A percentile compares a stretch with the other conserved stretches of the same genome.
Conservation (phyloP, 768 basidiomycete genomes). For the Lentinula sp. region DNA sequence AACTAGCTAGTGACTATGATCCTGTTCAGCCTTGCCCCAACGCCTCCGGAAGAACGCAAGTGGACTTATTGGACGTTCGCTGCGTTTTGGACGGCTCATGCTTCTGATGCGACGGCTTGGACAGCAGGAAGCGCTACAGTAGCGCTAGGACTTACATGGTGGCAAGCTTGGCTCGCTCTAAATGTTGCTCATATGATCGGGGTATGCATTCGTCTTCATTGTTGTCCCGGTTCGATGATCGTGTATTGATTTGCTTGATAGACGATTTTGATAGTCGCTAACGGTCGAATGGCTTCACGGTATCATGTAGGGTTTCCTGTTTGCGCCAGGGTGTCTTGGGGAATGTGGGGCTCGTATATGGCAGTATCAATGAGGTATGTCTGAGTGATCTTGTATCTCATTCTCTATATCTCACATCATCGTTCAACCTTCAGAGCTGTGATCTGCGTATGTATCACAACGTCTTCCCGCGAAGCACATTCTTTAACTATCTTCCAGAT, state of each 20-base stretch:
- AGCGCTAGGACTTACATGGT: conserved; percentile 8
- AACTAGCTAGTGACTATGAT: neutral
- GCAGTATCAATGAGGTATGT: conserved; percentile 8
- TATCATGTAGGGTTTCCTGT: conserved; percentile 10
- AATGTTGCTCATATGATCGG: conserved; percentile 10
- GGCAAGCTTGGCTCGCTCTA: conserved; percentile 10
- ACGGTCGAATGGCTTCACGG: conserved; percentile 9
- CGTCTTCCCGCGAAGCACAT: neutral
- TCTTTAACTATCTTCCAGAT: neutral
- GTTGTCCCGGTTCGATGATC: neutral
- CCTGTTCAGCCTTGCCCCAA: conserved; percentile 7
- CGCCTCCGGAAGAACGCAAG: conserved; percentile 9
- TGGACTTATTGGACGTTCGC: conserved; percentile 5
- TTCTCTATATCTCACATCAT: neutral
- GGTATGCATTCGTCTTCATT: neutral
- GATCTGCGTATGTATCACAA: neutral
- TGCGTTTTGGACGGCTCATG: conserved; percentile 10
- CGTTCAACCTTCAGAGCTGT: conserved; percentile 4
- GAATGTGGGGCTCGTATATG: conserved; percentile 11
- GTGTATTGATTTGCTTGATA: neutral
- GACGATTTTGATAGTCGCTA: conserved; percentile 9
- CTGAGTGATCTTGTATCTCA: too few relatives aligned
- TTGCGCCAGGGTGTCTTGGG: conserved; percentile 9
- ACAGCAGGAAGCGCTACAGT: conserved; percentile 6
- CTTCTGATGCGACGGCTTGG: conserved; percentile 7